A percentile compares a stretch with the other conserved stretches of the same genome.
Conservation (phyloP, 768 basidiomycete species). For the Dioszegia aurantiaca region DNA sequence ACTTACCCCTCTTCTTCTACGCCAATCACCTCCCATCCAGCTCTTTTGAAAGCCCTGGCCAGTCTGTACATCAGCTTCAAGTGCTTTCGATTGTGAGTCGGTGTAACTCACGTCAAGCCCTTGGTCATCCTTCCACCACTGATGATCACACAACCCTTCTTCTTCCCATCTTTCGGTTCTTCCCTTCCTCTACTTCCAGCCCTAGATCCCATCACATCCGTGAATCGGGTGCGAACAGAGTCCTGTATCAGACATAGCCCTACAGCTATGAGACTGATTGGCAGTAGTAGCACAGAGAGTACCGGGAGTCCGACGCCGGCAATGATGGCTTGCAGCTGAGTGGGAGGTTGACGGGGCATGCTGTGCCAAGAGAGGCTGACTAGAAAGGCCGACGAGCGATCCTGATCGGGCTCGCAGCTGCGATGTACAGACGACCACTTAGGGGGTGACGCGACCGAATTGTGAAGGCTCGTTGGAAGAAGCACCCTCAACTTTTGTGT, state of each 20-base stretch:
- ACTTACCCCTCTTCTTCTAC: constrained; percentile 48
- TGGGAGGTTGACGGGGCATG: constrained; percentile 27
- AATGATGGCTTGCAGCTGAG: constrained; percentile 20
- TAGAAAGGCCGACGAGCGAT: too few species aligned
- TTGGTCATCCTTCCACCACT: constrained; percentile 48
- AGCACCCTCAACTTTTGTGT: too few species aligned
- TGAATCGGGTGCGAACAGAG: constrained; percentile 3
- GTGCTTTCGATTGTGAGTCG: not conserved
- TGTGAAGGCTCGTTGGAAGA: too few species aligned
- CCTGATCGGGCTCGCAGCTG: not conserved
- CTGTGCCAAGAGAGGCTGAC: too few species aligned
- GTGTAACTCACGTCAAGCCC: constrained; percentile 40
- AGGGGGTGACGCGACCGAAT: too few species aligned
- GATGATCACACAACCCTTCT: constrained; percentile 40
- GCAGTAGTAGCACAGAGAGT: constrained; percentile 24
- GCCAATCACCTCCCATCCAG: constrained; percentile 48
- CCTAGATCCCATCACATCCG: not conserved
- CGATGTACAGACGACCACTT: too few species aligned
- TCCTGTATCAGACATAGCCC: constrained; percentile 25
- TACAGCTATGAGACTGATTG: constrained; percentile 35
- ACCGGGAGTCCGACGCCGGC: constrained; percentile 18
- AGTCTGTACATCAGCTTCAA: constrained; percentile 21
- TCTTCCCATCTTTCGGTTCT: not conserved
- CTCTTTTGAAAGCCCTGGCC: constrained; percentile 45
- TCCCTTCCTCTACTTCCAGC: constrained; percentile 1